Evolutionary conservation across 139 green algal genomes (phyloP).

Genomic region (Tetradesmus lagerheimii): DNA sequence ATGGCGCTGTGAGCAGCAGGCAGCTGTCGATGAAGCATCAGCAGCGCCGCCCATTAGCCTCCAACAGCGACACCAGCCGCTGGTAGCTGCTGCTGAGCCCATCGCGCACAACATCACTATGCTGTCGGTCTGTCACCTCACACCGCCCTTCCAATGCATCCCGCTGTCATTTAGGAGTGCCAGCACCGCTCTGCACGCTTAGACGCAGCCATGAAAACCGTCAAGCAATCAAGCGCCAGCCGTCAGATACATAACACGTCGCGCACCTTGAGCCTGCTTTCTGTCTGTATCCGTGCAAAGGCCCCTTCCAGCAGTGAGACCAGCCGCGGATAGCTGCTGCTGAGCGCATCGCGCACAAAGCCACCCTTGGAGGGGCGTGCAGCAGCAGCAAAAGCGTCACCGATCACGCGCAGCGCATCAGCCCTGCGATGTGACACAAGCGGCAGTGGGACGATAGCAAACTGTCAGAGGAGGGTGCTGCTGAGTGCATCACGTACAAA

Average conservation of each 20-base stretch:
- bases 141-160: too few relatives aligned
- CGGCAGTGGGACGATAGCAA: too few relatives aligned
- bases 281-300: conserved; percentile 70
- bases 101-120: too few relatives aligned
- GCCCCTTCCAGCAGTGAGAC: conserved; percentile 79
- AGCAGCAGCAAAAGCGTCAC: conserved; percentile 62
- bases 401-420: conserved; percentile 53
- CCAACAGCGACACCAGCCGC: too few relatives aligned
- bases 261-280: conserved; percentile 62
- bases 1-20: too few relatives aligned
- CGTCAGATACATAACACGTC: neutral
- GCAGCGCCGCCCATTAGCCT: too few relatives aligned
- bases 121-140: too few relatives aligned
- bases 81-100: too few relatives aligned
- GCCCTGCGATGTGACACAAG: conserved; percentile 48
- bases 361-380: conserved; percentile 67
- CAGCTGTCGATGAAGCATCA: too few relatives aligned
- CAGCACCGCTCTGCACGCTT: too few relatives aligned
- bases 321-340: conserved; percentile 81
- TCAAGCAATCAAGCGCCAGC: neutral
- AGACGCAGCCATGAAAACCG: neutral
- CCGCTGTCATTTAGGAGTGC: too few relatives aligned
- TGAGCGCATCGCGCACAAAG: conserved; percentile 81
- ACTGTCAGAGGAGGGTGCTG: too few relatives aligned
- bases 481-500: conserved; percentile 83